These are phyloP conservation scores for Stylosanthes scabra DNA, from an alignment of 331 rosid genomes.

Conservation along the genomic window DNA sequence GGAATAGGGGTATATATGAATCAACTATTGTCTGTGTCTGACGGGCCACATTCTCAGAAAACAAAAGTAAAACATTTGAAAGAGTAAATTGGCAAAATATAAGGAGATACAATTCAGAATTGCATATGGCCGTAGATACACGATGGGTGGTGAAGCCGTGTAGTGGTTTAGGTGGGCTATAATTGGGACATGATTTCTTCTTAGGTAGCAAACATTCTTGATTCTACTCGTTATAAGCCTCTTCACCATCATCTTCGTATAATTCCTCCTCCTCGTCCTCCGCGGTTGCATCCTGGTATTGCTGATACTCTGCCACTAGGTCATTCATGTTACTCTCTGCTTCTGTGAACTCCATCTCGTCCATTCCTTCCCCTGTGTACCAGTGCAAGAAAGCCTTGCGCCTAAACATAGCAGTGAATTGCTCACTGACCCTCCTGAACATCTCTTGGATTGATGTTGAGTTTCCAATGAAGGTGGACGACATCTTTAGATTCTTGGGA, in stretches of 20 bases:
- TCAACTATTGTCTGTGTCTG: constrained; percentile 38
- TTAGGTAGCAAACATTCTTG: not conserved
- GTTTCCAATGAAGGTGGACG: constrained; percentile 83
- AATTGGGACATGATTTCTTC: constrained; percentile 23
- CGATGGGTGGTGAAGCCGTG: constrained; percentile 23
- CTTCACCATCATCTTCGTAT: constrained; percentile 61
- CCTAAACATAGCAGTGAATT: constrained; percentile 84
- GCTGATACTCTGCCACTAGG: constrained; percentile 88
- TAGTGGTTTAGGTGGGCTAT: constrained; percentile 10
- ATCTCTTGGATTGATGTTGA: constrained; percentile 91
- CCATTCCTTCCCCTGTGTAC: constrained; percentile 95
- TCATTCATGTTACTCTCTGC: constrained; percentile 93
- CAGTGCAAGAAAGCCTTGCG: constrained; percentile 92
- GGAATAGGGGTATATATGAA: constrained; percentile 23
- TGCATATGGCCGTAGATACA: constrained; percentile 44
- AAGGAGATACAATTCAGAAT: constrained; percentile 4
- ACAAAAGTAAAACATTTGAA: constrained; percentile 20
- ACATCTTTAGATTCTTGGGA: constrained; percentile 74
- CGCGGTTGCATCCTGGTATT: constrained; percentile 83
- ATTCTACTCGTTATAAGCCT: constrained; percentile 38
- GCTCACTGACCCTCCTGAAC: constrained; percentile 93
- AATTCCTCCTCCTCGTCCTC: constrained; percentile 74
- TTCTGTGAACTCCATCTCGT: constrained; percentile 91
- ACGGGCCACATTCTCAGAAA: constrained; percentile 36
- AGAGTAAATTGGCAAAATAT: constrained; percentile 30